Evolutionary conservation across 306 rosid species (phyloP).

Genomic region (Notholithocarpus densiflorus): DNA sequence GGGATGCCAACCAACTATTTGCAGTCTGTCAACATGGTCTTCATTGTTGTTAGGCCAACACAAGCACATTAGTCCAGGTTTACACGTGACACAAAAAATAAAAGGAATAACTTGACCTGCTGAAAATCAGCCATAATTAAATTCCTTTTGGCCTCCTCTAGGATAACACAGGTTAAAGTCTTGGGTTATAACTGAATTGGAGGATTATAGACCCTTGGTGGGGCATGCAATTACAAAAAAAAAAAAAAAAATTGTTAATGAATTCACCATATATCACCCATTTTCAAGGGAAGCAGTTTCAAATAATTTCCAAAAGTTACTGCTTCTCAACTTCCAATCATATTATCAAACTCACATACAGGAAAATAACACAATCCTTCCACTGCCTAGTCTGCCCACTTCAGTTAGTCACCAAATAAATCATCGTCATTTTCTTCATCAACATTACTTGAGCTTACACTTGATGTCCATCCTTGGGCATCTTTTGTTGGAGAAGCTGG

Average conservation of each 20-base stretch:
- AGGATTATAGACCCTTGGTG: slow-evolving; percentile 8
- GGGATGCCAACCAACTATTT: not conserved
- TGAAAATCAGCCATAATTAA: not conserved
- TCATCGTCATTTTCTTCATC: slow-evolving; percentile 72
- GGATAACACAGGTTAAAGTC: not conserved
- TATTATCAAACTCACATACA: slow-evolving; percentile 30
- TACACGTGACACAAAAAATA: not conserved
- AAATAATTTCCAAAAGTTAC: slow-evolving; percentile 12
- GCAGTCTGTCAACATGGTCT: not conserved
- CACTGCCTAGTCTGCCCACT: slow-evolving; percentile 19
- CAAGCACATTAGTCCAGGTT: not conserved
- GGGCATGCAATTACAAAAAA: slow-evolving; percentile 13
- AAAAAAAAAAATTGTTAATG: slow-evolving; percentile 27
- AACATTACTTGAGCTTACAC: slow-evolving; percentile 38
- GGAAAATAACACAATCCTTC: slow-evolving; percentile 25
- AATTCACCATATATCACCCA: slow-evolving; percentile 33
- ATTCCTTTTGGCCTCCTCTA: not conserved
- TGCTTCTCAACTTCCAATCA: slow-evolving; percentile 34
- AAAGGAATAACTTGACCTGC: not conserved
- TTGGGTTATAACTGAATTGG: not conserved
- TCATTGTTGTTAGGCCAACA: not conserved
- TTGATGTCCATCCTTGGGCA: slow-evolving; percentile 30
- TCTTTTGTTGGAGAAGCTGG: slow-evolving; percentile 40
- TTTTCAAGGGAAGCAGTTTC: slow-evolving; percentile 28
- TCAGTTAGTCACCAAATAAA: slow-evolving; percentile 68